Conservation (phyloP, 2,329 filamentous ascomycete genomes). For the Apiospora marii region DNA sequence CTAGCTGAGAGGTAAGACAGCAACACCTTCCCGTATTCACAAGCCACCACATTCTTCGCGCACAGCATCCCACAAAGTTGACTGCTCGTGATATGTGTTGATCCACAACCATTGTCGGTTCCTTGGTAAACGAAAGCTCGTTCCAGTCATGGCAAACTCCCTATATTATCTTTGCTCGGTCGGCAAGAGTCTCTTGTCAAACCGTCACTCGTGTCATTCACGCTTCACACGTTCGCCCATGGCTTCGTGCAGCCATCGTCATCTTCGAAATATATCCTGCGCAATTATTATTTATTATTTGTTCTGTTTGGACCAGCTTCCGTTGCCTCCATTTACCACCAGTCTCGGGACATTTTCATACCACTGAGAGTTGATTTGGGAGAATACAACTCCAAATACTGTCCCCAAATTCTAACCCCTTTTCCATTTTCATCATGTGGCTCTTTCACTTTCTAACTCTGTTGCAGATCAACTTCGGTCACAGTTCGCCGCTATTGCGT, state of each 20-base stretch:
- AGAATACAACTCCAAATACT: background rate
- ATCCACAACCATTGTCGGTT: background rate
- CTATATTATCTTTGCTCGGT: background rate
- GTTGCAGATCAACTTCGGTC: constrained; percentile 11
- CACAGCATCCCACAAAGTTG: background rate
- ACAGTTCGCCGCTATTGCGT: background rate
- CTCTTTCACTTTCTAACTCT: background rate
- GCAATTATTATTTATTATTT: background rate
- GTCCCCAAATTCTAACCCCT: background rate
- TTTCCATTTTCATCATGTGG: constrained; percentile 17
- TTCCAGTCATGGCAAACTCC: background rate
- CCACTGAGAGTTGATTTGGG: background rate
- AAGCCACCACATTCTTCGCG: constrained; percentile 9
- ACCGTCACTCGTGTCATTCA: constrained; percentile 12
- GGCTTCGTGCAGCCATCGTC: background rate
- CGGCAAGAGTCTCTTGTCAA: background rate
- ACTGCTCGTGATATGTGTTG: background rate
- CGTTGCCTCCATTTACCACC: background rate
- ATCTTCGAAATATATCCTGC: background rate
- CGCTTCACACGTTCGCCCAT: background rate
- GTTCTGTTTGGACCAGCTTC: background rate
- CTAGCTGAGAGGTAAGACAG: constrained; percentile 15
- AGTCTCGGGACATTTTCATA: background rate
- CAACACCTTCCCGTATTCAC: background rate
- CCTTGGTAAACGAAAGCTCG: constrained; percentile 11